A percentile compares a stretch with the other conserved stretches of the same genome.
These are phyloP conservation scores for Domatiomyces catenatus DNA, from an alignment of 2,329 filamentous ascomycete species.

Conservation along the genomic window DNA sequence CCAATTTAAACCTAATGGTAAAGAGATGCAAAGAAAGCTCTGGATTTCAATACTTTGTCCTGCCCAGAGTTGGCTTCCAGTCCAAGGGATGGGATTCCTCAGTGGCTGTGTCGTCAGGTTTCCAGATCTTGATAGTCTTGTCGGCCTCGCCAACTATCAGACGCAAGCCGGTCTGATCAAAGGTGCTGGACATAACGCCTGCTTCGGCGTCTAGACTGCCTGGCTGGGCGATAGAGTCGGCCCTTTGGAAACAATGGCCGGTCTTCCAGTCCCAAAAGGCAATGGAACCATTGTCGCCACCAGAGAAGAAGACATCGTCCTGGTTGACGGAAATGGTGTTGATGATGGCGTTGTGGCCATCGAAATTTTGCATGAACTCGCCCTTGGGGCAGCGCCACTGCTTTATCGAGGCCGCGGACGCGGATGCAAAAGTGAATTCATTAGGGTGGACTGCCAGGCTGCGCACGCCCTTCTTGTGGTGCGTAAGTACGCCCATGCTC, in stretches of 20 bases:
- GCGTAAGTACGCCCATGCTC: conserved; percentile 86
- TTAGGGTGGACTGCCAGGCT: conserved; percentile 69
- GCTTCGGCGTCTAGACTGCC: conserved; percentile 87
- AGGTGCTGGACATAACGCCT: conserved; percentile 86
- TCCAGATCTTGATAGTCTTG: conserved; percentile 98
- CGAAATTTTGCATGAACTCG: conserved; percentile 98
- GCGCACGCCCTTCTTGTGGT: conserved; percentile 95
- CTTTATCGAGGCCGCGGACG: conserved; percentile 86
- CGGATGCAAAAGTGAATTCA: conserved; percentile 92
- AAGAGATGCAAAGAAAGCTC: not conserved
- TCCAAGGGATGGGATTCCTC: conserved; percentile 81
- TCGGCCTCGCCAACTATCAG: conserved; percentile 91
- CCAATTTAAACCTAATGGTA: not conserved
- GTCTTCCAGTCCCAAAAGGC: conserved; percentile 99
- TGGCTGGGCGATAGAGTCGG: conserved; percentile 85
- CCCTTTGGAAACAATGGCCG: conserved; percentile 74
- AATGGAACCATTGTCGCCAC: conserved; percentile 90
- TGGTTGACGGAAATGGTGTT: conserved; percentile 88
- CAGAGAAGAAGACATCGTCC: conserved; percentile 87
- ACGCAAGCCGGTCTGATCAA: conserved; percentile 74
- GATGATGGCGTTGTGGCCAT: conserved; percentile 90
- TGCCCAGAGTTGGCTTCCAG: conserved; percentile 70
- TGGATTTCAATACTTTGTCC: conserved; percentile 50
- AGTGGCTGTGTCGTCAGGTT: conserved; percentile 78
- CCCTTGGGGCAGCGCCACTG: conserved; percentile 99